phyloP scores from a whole-genome alignment of 1,284 basidiomycete species.

The Exobasidium rhododendri region DNA sequence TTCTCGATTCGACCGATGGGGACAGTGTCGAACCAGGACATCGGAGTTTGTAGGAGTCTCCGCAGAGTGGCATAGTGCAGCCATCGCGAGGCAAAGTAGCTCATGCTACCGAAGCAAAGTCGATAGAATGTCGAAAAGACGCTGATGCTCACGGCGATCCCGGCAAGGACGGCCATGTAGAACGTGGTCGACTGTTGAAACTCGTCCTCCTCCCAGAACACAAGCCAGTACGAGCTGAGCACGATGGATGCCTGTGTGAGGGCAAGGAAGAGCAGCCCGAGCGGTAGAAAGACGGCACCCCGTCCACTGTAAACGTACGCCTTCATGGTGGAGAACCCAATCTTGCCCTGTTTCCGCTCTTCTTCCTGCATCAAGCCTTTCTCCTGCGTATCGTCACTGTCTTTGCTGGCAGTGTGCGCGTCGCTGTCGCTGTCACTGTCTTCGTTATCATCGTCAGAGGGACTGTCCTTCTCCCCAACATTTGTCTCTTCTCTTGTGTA shows the following conservation, averaged over 20 bases:
- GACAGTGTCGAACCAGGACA: slow-evolving; percentile 31
- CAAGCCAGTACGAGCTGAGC: slow-evolving; percentile 56
- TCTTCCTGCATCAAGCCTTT: slow-evolving; percentile 57
- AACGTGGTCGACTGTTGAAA: slow-evolving; percentile 57
- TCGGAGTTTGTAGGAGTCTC: slow-evolving; percentile 25
- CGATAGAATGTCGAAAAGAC: neutral
- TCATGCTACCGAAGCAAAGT: slow-evolving; percentile 21
- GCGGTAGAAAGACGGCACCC: slow-evolving; percentile 63
- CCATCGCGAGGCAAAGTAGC: slow-evolving; percentile 16
- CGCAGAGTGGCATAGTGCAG: slow-evolving; percentile 22
- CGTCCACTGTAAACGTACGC: slow-evolving; percentile 67
- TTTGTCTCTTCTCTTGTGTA: neutral
- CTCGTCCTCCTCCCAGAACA: slow-evolving; percentile 62
- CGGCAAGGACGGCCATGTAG: slow-evolving; percentile 72
- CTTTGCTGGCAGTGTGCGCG: neutral
- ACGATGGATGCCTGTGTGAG: slow-evolving; percentile 66
- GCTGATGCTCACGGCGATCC: slow-evolving; percentile 57
- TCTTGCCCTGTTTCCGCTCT: slow-evolving; percentile 47
- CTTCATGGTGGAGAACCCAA: slow-evolving; percentile 61
- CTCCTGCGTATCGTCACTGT: neutral
- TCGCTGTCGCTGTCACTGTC: neutral
- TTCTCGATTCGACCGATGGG: slow-evolving; percentile 28
- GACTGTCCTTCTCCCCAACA: neutral
- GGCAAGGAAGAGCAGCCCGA: slow-evolving; percentile 62
- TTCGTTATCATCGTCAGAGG: neutral